Evolutionary conservation across 805 yeast genomes (phyloP), one percentile per base, ranked within the genome.

Genomic region (Nakazawaea molendinolei): DNA sequence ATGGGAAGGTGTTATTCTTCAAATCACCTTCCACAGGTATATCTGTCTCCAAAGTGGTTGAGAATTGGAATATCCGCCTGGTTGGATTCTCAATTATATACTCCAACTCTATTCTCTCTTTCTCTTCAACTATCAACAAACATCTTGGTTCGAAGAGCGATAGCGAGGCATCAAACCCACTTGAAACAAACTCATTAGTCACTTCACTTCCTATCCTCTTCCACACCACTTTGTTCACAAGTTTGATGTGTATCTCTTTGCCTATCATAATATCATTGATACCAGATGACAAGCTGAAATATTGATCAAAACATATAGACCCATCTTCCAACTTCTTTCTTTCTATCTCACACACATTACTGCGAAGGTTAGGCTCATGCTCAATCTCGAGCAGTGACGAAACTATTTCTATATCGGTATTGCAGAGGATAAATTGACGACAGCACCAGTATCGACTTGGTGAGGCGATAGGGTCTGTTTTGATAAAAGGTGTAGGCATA

Each of bases 1-100:
- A 70, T 3, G 82, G 69, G 41, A 71, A 60, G 17, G 45, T 61
- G 43, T 39, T 68, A 55, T 35, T 56, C 39, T 42, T 56, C 37
- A 48, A 53, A 57, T 49, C 30, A 46, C 50, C 17, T 7, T 6
- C 7, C 0, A 26, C 23, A 4, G 45, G 49, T 14, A 42, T 40
- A 12, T 42, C 47, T 10, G 44, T 49, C 2, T 45, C 46, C 14
- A 57, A 38, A 6, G 58, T 38, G 1, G 54, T 48, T 18, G 55
- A 48, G 42, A 82, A 86, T 8, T 76, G 74, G 44, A 86, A 75
- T 3, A 79, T 69, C 29, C 80, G 63, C 3, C 81, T 66, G 0
- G 94, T 80, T 10, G 94, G 87, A 49, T 85, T 85, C 50, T 85
- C 95, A 33, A 85, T 49, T 34, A 67, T 63, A 50, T 73, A 84